Evolutionary conservation across 345 rosid genomes (phyloP), one percentile per base, ranked within the genome.

Genomic region (Populus deltoides): DNA sequence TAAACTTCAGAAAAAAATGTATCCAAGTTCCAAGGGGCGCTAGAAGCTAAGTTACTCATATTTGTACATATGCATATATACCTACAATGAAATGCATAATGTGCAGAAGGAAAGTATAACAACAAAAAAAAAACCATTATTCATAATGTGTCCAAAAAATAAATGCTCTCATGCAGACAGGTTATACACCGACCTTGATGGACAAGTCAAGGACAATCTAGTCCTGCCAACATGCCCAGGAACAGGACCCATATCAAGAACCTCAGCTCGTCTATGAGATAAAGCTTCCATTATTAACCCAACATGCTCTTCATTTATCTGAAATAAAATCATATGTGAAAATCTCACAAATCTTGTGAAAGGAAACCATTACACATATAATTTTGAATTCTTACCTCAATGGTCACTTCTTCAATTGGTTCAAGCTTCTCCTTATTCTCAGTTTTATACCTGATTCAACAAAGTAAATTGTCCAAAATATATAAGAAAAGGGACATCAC

Each of bases 251-350:
- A 96, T 91, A 88, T 96, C 99, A 51, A 84, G 47, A 77, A 93
- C 88, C 80, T 92, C 97, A 43, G 86, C 98, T 47, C 92, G 91
- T 85, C 99, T 92, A 76, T 92, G 98, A 79, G 99, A 90, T 45
- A 96, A 85, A 82, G 99, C 97, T 87, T 93, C 99, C 97, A 96
- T 88, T 71, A 93, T 86, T 76, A 91, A 81, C 71, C 97, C 99
- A 69, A 91, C 94, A 70, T 96, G 98, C 85, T 96, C 99, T 63
- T 92, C 98, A 82, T 96, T 93, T 78, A 96, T 84, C 93, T 88
- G 83, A 72, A 79, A 67, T 31, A 77, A 47, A 53, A 74, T 27
- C 45, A 41, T 45, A 75, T 47, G 61, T 9, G 63, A n/a, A 53
- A 80, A 49, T 53, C 17, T 74, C 68, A 17, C 75, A 70, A 70